These are phyloP conservation scores for Emergomyces orientalis DNA, from an alignment of 2,329 filamentous ascomycete species.

Conservation along the genomic window DNA sequence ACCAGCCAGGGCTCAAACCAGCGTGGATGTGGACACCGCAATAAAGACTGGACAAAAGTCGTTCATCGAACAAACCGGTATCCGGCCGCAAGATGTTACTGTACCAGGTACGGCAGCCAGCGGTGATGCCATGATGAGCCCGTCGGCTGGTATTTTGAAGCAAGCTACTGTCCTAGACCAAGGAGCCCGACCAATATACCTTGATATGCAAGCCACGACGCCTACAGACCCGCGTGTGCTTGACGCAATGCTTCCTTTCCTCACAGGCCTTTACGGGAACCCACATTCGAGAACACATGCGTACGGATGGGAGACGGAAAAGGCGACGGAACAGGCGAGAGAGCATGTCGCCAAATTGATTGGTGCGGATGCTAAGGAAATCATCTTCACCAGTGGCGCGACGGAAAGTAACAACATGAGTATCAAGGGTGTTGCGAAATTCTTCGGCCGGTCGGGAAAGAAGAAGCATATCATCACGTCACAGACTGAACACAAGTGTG, in stretches of 20 bases:
- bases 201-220: constrained; percentile 97
- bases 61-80: constrained; percentile 54
- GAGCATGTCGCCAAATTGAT: constrained; percentile 76
- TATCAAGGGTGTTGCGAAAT: constrained; percentile 93
- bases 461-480: constrained; percentile 98
- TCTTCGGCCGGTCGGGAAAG: constrained; percentile 86
- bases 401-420: constrained; percentile 99
- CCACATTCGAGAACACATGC: constrained; percentile 95
- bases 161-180: constrained; percentile 89
- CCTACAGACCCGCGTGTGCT: constrained; percentile 89
- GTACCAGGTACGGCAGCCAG: constrained; percentile 51
- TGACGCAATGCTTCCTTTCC: constrained; percentile 92
- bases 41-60: constrained; percentile 80
- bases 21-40: constrained; percentile 71
- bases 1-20: constrained; percentile 58
- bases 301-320: constrained; percentile 97
- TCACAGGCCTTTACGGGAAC: constrained; percentile 89
- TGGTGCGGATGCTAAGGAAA: constrained; percentile 92
- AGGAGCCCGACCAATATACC: constrained; percentile 86
- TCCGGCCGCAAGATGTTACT: constrained; percentile 47
- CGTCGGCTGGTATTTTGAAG: constrained; percentile 74
- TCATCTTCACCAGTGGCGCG: constrained; percentile 95
- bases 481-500: constrained; percentile 98
- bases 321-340: constrained; percentile 80
- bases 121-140: constrained; percentile 64